These are phyloP conservation scores for Hymenoscyphus occultus DNA, from an alignment of 2,329 filamentous ascomycete species.

Conservation along the genomic window DNA sequence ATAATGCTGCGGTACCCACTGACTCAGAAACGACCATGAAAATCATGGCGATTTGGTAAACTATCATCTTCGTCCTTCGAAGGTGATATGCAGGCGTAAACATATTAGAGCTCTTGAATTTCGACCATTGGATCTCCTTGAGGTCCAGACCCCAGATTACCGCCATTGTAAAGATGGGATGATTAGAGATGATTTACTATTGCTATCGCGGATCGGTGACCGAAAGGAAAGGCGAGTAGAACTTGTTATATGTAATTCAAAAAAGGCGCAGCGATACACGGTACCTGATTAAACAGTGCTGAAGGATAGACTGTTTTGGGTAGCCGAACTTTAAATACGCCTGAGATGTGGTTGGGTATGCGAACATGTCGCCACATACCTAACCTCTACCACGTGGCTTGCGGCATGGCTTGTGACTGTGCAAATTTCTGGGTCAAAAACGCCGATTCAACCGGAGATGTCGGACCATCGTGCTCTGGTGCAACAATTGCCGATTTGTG, in stretches of 20 bases:
- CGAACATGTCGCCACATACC: not conserved
- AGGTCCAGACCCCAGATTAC: constrained; percentile 58
- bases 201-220: not conserved
- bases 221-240: not conserved
- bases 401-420: constrained; percentile 3
- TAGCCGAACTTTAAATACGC: not conserved
- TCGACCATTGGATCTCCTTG: constrained; percentile 54
- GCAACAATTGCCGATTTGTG: not conserved
- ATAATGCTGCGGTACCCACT: constrained; percentile 52
- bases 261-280: not conserved
- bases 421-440: not conserved
- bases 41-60: constrained; percentile 59
- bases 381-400: not conserved
- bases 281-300: not conserved
- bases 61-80: constrained; percentile 55
- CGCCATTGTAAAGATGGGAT: constrained; percentile 31
- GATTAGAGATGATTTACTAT: not conserved
- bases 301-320: not conserved
- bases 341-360: not conserved
- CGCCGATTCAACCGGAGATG: not conserved
- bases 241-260: not conserved
- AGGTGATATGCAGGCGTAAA: constrained; percentile 54
- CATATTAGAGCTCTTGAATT: constrained; percentile 57
- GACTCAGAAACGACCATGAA: constrained; percentile 55
- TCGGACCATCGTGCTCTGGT: not conserved